Base-by-base conservation (phyloP, 169 alveolate genomes). In the Plasmodium inui region DNA sequence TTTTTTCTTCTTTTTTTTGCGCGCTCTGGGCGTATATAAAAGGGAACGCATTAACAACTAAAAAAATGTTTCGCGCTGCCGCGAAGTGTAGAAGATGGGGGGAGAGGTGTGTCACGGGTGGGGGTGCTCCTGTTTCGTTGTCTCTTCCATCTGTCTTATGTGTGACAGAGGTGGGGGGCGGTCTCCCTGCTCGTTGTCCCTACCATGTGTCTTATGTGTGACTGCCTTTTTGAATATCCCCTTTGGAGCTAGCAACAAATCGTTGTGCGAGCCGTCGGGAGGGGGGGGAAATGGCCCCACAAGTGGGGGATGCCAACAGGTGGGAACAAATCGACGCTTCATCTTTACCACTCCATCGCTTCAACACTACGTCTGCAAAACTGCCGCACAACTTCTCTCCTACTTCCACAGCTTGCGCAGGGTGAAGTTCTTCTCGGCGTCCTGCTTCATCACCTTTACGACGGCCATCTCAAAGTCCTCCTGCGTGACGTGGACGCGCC, bases 401-500 rank as follows among this genome's bases (percentile, higher is more conserved):
- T 96, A 98, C 91, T 98, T 98, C 98, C 99, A 98, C 92, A 98
- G 90, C 91, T 97, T 98, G 81, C 97, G 96, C 41, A 98, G 91
- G 46, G 99, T 98, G 93, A 98, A 95, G 84, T 98, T 98, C 96
- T 98, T 97, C 44, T 98, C 99, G 12, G 97, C 95, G 57, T 98
- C 99, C 80, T 98, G 98, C 94, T 98, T 98, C 99, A 98, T 98
- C 19, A 98, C 99, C 95, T 98, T 98, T 1, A 99, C 99, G 1
- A 98, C 99, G 8, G 99, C 99, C 98, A 98, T 98, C 84, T 98
- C 98, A 85, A 99, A 99, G 82, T 99, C 99, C 92, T 99, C 99
- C 89, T 99, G 99, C 10, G 99, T 99, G 19, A 99, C 99, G 94
- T 98, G 99, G 82, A 98, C 99, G 95, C 99, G 98, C 91, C 99